Evolutionary conservation across 306 rosid species (phyloP), one percentile per base, ranked within the genome.

Genomic region (Canavalia ensiformis): DNA sequence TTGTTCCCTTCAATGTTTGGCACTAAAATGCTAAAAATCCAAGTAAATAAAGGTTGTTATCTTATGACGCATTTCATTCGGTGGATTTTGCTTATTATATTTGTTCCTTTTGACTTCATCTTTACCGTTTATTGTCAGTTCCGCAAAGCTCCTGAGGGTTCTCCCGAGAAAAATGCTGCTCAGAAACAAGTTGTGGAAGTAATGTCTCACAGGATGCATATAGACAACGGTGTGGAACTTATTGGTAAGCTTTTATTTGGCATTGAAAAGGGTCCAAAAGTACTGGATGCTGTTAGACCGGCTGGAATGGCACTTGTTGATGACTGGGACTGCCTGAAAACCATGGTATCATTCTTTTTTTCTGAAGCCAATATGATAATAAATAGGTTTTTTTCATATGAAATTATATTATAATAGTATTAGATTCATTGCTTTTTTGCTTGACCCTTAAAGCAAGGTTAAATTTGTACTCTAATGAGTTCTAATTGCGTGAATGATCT

Each of bases 251-350:
- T 96, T 68, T 83, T 96, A 70, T 93, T 93, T 67, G 99, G 98
- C 75, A 87, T 92, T 51, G 89, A 87, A 46, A 90, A 94, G 86
- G 94, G 94, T 87, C 77, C 92, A 4, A 88, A 88, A 86, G 80
- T 93, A 75, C 91, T 96, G 59, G 66, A 81, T 0, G 4, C 72
- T 42, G 83, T 90, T 68, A 92, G 97, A 3, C 84, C 92, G 37
- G 71, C 90, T 44, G 98, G 97, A 74, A 84, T 47, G 42, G 91
- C 97, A 8, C 92, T 96, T 67, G 97, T 96, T 60, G 97, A 92
- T 81, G 90, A 94, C 84, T 96, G 99, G 98, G 88, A 68, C 70
- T 93, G 97, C 84, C 87, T 96, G 7, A 96, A 92, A 88, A 76
- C 82, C 49, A 66, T 87, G 97, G 99, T 96, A 91, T 18, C 25